A percentile compares a stretch with the other conserved stretches of the same genome.
These are phyloP conservation scores for Paulinella micropora DNA, from an alignment of 78 protist species.

Conservation along the genomic window DNA sequence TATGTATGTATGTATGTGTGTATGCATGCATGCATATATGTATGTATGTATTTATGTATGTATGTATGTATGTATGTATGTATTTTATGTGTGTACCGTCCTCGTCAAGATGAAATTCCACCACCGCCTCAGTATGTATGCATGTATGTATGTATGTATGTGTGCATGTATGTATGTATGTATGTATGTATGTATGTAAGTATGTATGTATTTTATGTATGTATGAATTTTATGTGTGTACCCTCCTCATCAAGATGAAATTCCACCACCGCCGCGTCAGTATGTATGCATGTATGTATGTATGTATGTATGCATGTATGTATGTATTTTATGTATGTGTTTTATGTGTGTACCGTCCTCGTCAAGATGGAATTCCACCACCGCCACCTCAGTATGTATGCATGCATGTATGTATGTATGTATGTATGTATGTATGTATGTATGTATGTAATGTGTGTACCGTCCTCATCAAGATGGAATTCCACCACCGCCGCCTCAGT, in stretches of 20 bases:
- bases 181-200: not conserved
- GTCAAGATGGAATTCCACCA: too few species aligned
- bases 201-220: not conserved
- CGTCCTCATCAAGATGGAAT: not conserved
- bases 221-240: not conserved
- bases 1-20: too few species aligned
- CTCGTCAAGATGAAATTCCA: too few species aligned
- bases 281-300: not conserved
- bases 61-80: too few species aligned
- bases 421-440: not conserved
- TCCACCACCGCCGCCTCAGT: not conserved
- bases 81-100: too few species aligned
- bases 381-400: too few species aligned
- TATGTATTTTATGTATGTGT: not conserved
- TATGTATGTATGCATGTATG: not conserved
- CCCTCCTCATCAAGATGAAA: not conserved
- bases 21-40: too few species aligned
- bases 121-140: not conserved
- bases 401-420: not conserved
- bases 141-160: not conserved
- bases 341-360: not conserved
- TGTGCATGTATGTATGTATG: not conserved
- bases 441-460: not conserved
- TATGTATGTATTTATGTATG: too few species aligned
- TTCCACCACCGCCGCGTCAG: not conserved